These are phyloP conservation scores for Trichoderma sp. DNA, from an alignment of 2,329 filamentous ascomycete genomes.

Conservation along the genomic window DNA sequence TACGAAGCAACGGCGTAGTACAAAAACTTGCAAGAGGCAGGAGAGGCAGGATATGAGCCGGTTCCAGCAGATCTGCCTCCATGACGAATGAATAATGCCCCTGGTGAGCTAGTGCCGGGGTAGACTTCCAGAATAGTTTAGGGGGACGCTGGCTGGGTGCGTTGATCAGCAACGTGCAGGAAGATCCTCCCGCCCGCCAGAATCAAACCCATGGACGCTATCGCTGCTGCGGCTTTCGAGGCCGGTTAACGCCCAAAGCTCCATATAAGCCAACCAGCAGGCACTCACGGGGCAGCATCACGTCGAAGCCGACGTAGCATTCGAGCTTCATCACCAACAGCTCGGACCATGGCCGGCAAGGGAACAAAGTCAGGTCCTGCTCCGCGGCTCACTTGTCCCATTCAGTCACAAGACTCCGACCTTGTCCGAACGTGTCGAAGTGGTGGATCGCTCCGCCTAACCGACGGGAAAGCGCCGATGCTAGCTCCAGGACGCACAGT, in stretches of 20 bases:
- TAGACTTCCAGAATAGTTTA: conserved; percentile 30
- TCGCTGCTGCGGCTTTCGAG: conserved; percentile 3
- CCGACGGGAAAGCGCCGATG: conserved; percentile 24
- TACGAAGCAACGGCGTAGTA: conserved; percentile 8
- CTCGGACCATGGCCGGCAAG: background rate
- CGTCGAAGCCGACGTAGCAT: conserved; percentile 6
- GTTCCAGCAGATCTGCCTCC: conserved; percentile 30
- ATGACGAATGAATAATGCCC: conserved; percentile 18
- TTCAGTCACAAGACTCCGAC: conserved; percentile 3
- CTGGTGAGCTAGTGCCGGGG: conserved; percentile 28
- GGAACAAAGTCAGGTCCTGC: background rate
- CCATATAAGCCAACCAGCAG: conserved; percentile 2
- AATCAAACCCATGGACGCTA: conserved; percentile 7
- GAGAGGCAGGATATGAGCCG: conserved; percentile 4
- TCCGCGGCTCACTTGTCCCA: conserved; percentile 8
- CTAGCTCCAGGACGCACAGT: conserved; percentile 14
- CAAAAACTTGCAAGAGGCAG: background rate
- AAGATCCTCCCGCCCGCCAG: conserved; percentile 29
- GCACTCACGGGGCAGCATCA: conserved; percentile 10
- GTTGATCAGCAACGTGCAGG: conserved; percentile 30
- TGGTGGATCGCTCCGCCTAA: conserved; percentile 17
- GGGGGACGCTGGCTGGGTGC: conserved; percentile 27
- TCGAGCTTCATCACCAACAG: background rate
- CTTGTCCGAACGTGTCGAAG: conserved; percentile 9
- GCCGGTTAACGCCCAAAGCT: conserved; percentile 6